Evolutionary conservation across 495 filamentous ascomycete species (phyloP).

Genomic region (Daldinia decipiens): DNA sequence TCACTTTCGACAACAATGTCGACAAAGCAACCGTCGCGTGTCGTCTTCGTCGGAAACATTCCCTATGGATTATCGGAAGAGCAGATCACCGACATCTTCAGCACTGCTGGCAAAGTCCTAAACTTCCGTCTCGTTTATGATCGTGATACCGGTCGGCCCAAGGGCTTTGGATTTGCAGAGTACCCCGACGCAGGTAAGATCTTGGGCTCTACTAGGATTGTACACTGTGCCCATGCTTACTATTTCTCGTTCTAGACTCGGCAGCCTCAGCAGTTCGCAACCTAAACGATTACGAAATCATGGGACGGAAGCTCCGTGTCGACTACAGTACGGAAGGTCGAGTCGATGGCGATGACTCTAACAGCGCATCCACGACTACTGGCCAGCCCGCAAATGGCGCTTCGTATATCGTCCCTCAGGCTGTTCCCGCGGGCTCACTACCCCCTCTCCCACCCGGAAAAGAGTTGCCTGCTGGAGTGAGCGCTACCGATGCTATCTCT

Average conservation of each 20-base stretch:
- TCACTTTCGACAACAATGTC: slow-evolving; percentile 56
- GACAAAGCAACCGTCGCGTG: slow-evolving; percentile 60
- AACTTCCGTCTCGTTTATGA: slow-evolving; percentile 96
- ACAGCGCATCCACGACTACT: slow-evolving; percentile 58
- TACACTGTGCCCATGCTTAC: slow-evolving; percentile 25
- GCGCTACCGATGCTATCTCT: slow-evolving; percentile 89
- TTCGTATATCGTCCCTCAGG: slow-evolving; percentile 29
- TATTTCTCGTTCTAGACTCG: slow-evolving; percentile 66
- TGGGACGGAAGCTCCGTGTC: slow-evolving; percentile 92
- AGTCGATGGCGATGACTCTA: slow-evolving; percentile 69
- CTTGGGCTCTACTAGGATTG: neutral
- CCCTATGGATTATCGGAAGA: slow-evolving; percentile 92
- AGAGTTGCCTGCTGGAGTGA: slow-evolving; percentile 81
- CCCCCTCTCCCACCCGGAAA: slow-evolving; percentile 86
- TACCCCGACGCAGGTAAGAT: slow-evolving; percentile 76
- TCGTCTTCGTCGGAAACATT: slow-evolving; percentile 87
- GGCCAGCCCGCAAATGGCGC: slow-evolving; percentile 48
- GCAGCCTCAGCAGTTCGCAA: slow-evolving; percentile 96
- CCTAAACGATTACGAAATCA: slow-evolving; percentile 94
- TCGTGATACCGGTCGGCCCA: slow-evolving; percentile 91
- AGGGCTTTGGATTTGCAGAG: slow-evolving; percentile 96
- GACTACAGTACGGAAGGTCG: slow-evolving; percentile 94
- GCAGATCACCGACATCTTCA: slow-evolving; percentile 91
- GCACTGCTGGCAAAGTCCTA: slow-evolving; percentile 85
- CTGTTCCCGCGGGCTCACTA: slow-evolving; percentile 56